A percentile compares a stretch with the other conserved stretches of the same genome.
phyloP scores from a whole-genome alignment of 192 early-diverging fungal species.

The Coemansia furcata region DNA sequence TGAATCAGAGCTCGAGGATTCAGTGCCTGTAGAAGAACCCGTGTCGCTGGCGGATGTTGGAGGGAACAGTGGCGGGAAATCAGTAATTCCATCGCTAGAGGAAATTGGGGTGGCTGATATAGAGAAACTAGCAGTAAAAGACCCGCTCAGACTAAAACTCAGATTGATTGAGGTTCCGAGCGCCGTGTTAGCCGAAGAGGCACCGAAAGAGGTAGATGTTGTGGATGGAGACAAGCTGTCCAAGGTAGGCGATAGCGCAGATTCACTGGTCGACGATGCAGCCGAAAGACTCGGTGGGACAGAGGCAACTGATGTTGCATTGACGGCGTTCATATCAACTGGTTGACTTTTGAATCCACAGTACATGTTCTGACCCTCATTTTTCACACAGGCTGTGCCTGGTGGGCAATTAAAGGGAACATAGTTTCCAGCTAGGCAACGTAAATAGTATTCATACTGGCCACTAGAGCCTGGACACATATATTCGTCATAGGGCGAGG shows the following conservation, averaged over 20 bases:
- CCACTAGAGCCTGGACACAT: slow-evolving; percentile 40
- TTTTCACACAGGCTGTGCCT: slow-evolving; percentile 42
- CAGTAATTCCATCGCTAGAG: not conserved
- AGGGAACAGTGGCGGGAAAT: not conserved
- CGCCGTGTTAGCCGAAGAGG: not conserved
- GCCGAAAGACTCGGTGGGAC: not conserved
- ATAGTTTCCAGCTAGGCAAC: slow-evolving; percentile 42
- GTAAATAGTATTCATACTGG: slow-evolving; percentile 34
- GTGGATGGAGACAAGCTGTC: not conserved
- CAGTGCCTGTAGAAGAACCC: not conserved
- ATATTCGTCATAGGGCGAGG: slow-evolving; percentile 42
- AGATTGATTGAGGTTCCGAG: not conserved
- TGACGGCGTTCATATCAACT: not conserved
- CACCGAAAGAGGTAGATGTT: not conserved
- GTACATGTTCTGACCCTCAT: slow-evolving; percentile 39
- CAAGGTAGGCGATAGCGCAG: not conserved
- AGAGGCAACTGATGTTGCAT: not conserved
- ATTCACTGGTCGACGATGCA: not conserved
- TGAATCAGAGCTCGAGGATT: not conserved
- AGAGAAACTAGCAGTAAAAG: not conserved
- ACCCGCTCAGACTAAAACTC: not conserved
- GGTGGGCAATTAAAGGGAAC: slow-evolving; percentile 42
- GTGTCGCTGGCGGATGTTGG: not conserved
- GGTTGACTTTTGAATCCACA: slow-evolving; percentile 18
- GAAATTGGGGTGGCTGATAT: not conserved